These are phyloP conservation scores for Cystofilobasidium bisporidii DNA, from an alignment of 768 basidiomycete species.

Conservation along the genomic window DNA sequence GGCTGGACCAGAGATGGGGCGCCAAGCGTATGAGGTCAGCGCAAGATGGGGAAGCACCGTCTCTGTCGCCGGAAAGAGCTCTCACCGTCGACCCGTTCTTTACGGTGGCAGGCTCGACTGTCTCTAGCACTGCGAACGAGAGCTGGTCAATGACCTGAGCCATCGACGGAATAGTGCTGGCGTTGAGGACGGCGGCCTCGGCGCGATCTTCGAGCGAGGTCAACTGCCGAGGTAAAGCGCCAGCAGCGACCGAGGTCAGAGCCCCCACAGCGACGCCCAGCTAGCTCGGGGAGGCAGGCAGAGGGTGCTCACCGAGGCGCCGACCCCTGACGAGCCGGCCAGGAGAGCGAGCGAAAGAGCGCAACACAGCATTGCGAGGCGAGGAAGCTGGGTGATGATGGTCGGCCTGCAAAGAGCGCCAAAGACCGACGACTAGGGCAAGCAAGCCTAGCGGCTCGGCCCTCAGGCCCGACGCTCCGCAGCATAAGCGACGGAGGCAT, in stretches of 20 bases:
- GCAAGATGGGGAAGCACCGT: not conserved
- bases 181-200: not conserved
- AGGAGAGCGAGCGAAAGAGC: not conserved
- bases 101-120: not conserved
- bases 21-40: conserved; percentile 3
- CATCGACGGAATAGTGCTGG: not conserved
- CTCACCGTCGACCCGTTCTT: conserved; percentile 6
- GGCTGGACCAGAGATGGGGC: conserved; percentile 28
- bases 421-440: too few relatives aligned
- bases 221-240: too few relatives aligned
- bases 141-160: not conserved
- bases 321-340: not conserved
- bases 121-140: not conserved
- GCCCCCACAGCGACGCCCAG: too few relatives aligned
- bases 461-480: too few relatives aligned
- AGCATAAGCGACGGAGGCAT: too few relatives aligned
- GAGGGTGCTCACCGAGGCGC: not conserved
- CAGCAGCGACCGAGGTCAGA: too few relatives aligned
- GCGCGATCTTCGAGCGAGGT: too few relatives aligned
- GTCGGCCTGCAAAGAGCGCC: not conserved
- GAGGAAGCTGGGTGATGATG: not conserved
- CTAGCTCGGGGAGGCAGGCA: too few relatives aligned
- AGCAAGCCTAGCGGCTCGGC: too few relatives aligned
- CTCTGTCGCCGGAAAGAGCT: not conserved
- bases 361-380: not conserved